These are phyloP conservation scores for Ramularia collo-cygni DNA, from an alignment of 2,329 filamentous ascomycete species.

Conservation along the genomic window DNA sequence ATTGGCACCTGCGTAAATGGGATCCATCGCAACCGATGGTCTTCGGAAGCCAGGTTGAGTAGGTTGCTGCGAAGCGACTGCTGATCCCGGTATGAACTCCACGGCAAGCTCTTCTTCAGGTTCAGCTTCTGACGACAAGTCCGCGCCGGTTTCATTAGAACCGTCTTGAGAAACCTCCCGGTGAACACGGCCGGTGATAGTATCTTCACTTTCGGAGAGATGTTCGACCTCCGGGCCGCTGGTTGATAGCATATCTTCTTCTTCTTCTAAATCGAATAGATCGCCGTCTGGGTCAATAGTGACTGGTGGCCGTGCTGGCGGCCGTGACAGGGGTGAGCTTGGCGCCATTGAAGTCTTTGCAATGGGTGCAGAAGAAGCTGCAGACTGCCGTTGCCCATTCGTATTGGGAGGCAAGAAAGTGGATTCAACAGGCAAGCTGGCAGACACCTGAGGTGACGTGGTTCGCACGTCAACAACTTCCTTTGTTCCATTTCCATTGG, in stretches of 20 bases:
- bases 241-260: slow-evolving; percentile 8
- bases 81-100: slow-evolving; percentile 20
- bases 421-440: too few relatives aligned
- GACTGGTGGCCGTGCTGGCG: not conserved
- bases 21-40: slow-evolving; percentile 27
- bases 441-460: too few relatives aligned
- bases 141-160: slow-evolving; percentile 14
- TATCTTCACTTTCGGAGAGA: slow-evolving; percentile 5
- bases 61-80: slow-evolving; percentile 24
- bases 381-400: not conserved
- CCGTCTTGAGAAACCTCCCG: slow-evolving; percentile 8
- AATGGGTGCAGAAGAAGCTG: not conserved
- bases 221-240: slow-evolving; percentile 3
- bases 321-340: not conserved
- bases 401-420: too few relatives aligned
- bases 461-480: too few relatives aligned
- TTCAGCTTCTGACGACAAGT: slow-evolving; percentile 9
- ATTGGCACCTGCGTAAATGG: slow-evolving; percentile 21
- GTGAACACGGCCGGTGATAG: slow-evolving; percentile 13
- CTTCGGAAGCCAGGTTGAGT: slow-evolving; percentile 30
- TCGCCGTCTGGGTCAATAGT: slow-evolving; percentile 24
- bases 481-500: too few relatives aligned
- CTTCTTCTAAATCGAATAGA: slow-evolving; percentile 26
- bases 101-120: slow-evolving; percentile 12
- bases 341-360: not conserved